Evolutionary conservation across 306 rosid genomes (phyloP), one percentile per base, ranked within the genome.

Genomic region (Betula pendula): DNA sequence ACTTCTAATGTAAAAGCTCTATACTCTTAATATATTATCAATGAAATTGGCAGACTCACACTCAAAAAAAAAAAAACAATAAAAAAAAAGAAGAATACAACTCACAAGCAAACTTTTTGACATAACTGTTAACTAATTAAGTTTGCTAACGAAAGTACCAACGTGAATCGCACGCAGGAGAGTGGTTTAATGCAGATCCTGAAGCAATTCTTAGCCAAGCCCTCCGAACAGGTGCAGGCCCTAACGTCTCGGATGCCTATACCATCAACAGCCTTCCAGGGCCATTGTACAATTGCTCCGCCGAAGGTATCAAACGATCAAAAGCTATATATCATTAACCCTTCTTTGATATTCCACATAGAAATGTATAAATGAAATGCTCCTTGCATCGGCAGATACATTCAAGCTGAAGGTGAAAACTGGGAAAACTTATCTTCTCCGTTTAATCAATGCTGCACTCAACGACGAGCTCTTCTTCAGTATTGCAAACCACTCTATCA

Each of bases 391-490:
- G 43, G 38, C 68, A 73, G 77, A 52, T 50, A 73, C 68, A 38
- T 73, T 73, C 68, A 55, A 4, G 38, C 40, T 73, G 52, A 73
- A 73, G 62, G 77, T 73, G 51, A 56, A 73, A 60, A 22, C 51
- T 11, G 52, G 53, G 38, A 42, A 42, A 73, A 73, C 77, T 8
- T 73, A 73, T 42, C 69, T 56, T 55, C 68, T 73, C 9, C 77
- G 43, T 14, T 15, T 73, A 8, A 73, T 73, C 24, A 73, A 73
- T 6, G 43, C 69, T n/a, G 68, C 77, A 35, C 77, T 73, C 42
- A 73, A 73, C 20, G 77, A 56, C 15, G 77, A 73, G 25, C 77
- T 73, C n/a, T 73, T 73, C 43, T 73, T 73, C 55, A 73, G 77
- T 22, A 73, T 73, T 20, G 77, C 69, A 73, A 73, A 73, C 51